Conservation (phyloP, 176 grass and related monocot genomes). For the Zizania latifolia region DNA sequence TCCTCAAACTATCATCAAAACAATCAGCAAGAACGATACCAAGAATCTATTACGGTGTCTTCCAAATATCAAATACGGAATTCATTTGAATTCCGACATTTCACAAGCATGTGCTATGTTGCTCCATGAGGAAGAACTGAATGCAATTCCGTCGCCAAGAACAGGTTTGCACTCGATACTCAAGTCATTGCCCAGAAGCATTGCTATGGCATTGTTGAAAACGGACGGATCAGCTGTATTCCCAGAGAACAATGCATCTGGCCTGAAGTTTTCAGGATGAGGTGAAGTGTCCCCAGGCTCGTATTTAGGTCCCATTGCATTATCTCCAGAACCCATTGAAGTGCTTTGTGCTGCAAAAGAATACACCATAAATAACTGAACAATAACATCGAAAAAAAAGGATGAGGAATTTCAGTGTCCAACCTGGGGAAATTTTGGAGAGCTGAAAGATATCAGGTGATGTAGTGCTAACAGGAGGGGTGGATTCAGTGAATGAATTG, state of each 20-base stretch:
- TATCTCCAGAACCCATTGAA: conserved; percentile 32
- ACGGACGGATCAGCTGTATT: conserved; percentile 42
- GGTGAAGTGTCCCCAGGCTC: conserved; percentile 41
- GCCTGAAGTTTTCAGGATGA: conserved; percentile 48
- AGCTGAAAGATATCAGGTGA: conserved; percentile 32
- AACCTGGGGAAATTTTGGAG: conserved; percentile 38
- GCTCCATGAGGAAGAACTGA: conserved; percentile 48
- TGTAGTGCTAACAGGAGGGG: conserved; percentile 24
- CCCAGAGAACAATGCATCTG: conserved; percentile 61
- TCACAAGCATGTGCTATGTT: conserved; percentile 58
- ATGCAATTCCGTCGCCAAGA: conserved; percentile 12
- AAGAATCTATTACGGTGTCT: conserved; percentile 11
- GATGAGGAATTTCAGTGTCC: neutral
- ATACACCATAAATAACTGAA: conserved; percentile 10
- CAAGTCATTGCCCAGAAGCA: conserved; percentile 45
- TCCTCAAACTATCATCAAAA: conserved; percentile 25
- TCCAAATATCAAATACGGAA: conserved; percentile 6
- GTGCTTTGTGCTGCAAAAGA: conserved; percentile 36
- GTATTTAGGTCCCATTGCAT: conserved; percentile 4
- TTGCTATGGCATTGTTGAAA: conserved; percentile 58
- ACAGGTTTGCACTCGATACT: conserved; percentile 38
- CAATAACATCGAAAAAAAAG: neutral
- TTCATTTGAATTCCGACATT: conserved; percentile 54
- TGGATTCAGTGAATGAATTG: conserved; percentile 37
- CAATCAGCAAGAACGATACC: conserved; percentile 18